A percentile compares a stretch with the other conserved stretches of the same genome.
These are phyloP conservation scores for Pezicula neosporulosa DNA, from an alignment of 2,329 filamentous ascomycete genomes.

Conservation along the genomic window DNA sequence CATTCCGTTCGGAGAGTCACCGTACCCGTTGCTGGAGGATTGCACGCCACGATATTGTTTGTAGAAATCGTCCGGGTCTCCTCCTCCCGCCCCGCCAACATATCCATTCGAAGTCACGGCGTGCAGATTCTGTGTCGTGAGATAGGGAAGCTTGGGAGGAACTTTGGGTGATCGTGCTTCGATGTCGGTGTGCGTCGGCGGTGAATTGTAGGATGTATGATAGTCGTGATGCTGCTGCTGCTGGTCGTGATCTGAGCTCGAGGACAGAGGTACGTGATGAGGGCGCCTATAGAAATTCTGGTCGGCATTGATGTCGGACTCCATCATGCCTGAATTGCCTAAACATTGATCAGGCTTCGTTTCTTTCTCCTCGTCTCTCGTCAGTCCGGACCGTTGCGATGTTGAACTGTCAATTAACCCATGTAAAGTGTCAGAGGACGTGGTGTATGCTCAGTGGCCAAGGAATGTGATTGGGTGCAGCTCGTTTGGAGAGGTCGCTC, in stretches of 20 bases:
- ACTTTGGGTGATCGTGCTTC: constrained; percentile 15
- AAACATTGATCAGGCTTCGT: constrained; percentile 23
- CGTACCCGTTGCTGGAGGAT: constrained; percentile 15
- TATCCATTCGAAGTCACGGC: constrained; percentile 20
- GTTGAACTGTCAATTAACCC: constrained; percentile 9
- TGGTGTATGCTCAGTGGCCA: constrained; percentile 19
- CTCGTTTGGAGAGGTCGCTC: constrained; percentile 12
- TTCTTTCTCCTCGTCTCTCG: neutral
- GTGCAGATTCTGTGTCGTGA: constrained; percentile 23
- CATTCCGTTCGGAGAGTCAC: constrained; percentile 20
- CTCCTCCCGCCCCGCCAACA: constrained; percentile 13
- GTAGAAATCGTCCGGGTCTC: constrained; percentile 46
- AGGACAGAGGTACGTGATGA: neutral
- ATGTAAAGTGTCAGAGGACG: constrained; percentile 21
- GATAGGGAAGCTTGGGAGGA: constrained; percentile 22
- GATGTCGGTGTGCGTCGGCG: constrained; percentile 16
- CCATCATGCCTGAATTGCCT: constrained; percentile 25
- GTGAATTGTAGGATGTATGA: constrained; percentile 16
- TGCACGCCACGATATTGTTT: constrained; percentile 38
- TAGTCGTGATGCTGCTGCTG: constrained; percentile 12
- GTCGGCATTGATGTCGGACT: constrained; percentile 26
- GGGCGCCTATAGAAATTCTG: constrained; percentile 28
- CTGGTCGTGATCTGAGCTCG: constrained; percentile 3
- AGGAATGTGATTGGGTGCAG: constrained; percentile 13
- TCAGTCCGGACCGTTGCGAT: constrained; percentile 1